phyloP scores from a whole-genome alignment of 352 stramenopile genomes.

The Phytophthora sansomeana region DNA sequence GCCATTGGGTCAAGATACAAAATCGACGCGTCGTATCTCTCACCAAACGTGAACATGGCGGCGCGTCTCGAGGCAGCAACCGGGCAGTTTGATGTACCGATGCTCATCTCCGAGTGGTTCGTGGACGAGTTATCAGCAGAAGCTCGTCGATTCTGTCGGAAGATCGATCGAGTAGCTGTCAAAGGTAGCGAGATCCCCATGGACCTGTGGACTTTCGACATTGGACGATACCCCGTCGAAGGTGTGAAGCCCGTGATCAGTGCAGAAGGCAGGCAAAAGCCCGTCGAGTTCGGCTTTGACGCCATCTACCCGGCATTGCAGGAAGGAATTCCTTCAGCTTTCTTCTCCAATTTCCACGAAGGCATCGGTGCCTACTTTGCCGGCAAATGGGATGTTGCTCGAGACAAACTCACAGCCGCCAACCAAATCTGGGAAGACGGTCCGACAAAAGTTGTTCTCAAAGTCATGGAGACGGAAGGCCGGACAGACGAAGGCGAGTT shows the following conservation, averaged over 20 bases:
- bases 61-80: slow-evolving; percentile 95
- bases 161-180: slow-evolving; percentile 96
- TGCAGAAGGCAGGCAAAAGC: slow-evolving; percentile 74
- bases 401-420: slow-evolving; percentile 82
- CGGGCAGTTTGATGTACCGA: slow-evolving; percentile 95
- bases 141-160: slow-evolving; percentile 88
- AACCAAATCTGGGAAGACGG: slow-evolving; percentile 93
- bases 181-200: slow-evolving; percentile 97
- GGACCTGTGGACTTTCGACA: slow-evolving; percentile 95
- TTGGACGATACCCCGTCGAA: slow-evolving; percentile 80
- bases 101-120: slow-evolving; percentile 96
- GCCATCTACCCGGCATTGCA: slow-evolving; percentile 79
- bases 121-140: slow-evolving; percentile 92
- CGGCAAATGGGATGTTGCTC: slow-evolving; percentile 92
- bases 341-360: slow-evolving; percentile 92
- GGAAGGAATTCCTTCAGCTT: slow-evolving; percentile 84
- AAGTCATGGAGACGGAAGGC: slow-evolving; percentile 93
- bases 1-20: slow-evolving; percentile 98
- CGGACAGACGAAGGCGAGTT: slow-evolving; percentile 64
- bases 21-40: slow-evolving; percentile 98
- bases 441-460: slow-evolving; percentile 91
- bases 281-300: slow-evolving; percentile 83
- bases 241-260: slow-evolving; percentile 59
- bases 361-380: slow-evolving; percentile 94
- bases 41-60: slow-evolving; percentile 98